phyloP scores from a whole-genome alignment of 495 filamentous ascomycete species.

The Penicillium argentinense region DNA sequence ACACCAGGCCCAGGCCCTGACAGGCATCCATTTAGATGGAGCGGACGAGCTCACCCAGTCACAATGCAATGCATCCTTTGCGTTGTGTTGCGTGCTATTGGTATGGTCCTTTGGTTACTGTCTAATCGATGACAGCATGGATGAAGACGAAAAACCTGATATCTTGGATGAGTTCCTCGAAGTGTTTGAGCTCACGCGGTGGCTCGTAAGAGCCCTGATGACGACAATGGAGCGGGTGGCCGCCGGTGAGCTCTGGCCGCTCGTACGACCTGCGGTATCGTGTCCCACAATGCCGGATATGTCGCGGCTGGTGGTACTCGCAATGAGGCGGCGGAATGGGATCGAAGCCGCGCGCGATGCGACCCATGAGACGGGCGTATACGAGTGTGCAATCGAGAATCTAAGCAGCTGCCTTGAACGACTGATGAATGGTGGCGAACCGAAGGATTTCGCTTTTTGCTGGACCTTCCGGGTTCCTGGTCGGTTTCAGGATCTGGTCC shows the following conservation, averaged over 20 bases:
- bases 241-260: slow-evolving; percentile 35
- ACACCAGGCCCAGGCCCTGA: slow-evolving; percentile 41
- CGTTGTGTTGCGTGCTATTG: slow-evolving; percentile 45
- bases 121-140: slow-evolving; percentile 22
- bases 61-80: slow-evolving; percentile 48
- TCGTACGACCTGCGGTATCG: slow-evolving; percentile 21
- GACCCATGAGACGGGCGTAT: slow-evolving; percentile 31
- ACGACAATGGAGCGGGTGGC: slow-evolving; percentile 32
- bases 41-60: slow-evolving; percentile 27
- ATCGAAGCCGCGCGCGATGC: slow-evolving; percentile 25
- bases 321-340: slow-evolving; percentile 29
- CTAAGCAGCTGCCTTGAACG: slow-evolving; percentile 30
- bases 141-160: slow-evolving; percentile 16
- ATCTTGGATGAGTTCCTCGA: slow-evolving; percentile 42
- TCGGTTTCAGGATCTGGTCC: slow-evolving; percentile 51
- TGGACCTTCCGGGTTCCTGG: slow-evolving; percentile 53
- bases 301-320: slow-evolving; percentile 34
- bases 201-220: slow-evolving; percentile 34
- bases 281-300: slow-evolving; percentile 38
- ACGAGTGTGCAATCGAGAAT: slow-evolving; percentile 30
- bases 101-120: slow-evolving; percentile 47
- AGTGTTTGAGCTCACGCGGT: slow-evolving; percentile 42
- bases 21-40: slow-evolving; percentile 26
- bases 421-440: slow-evolving; percentile 36
- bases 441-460: slow-evolving; percentile 40